Conservation (phyloP, 192 early-diverging fungal species). For the Obelidium mucronatum region DNA sequence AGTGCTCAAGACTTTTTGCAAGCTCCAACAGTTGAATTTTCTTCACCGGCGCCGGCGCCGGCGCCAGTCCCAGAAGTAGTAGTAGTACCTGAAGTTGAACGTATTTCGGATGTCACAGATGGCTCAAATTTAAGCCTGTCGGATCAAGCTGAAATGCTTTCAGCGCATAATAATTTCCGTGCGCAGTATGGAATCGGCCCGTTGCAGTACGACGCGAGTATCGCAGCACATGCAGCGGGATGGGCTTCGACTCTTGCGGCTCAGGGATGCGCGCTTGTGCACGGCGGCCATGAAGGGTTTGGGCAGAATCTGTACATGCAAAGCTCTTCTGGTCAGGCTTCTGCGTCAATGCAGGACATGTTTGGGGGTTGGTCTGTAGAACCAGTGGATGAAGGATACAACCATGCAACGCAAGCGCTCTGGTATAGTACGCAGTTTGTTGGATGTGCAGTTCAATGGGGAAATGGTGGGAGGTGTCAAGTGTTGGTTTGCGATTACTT, state of each 20-base stretch:
- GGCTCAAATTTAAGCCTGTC: not conserved
- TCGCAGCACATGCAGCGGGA: not conserved
- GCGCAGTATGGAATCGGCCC: conserved; percentile 11
- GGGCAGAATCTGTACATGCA: conserved; percentile 21
- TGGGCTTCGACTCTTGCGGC: conserved; percentile 5
- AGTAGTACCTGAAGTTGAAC: too few relatives aligned
- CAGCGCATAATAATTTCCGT: conserved; percentile 10
- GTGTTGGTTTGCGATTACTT: conserved; percentile 19
- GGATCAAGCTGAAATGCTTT: conserved; percentile 1
- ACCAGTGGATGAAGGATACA: not conserved
- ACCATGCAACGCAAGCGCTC: conserved; percentile 22
- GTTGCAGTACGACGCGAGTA: not conserved
- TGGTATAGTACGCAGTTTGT: conserved; percentile 5
- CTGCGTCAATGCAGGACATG: conserved; percentile 6
- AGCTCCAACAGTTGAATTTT: too few relatives aligned
- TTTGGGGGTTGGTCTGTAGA: conserved; percentile 7
- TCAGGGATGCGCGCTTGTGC: not conserved
- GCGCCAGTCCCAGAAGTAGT: not conserved
- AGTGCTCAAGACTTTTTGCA: too few relatives aligned
- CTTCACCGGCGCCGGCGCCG: too few relatives aligned
- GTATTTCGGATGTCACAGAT: too few relatives aligned
- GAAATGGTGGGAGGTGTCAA: conserved; percentile 19
- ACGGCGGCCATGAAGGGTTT: conserved; percentile 13
- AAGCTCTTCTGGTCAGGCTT: not conserved
- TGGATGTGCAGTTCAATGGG: conserved; percentile 10